Percentiles rank a stretch among this genome's conserved stretches.
Conservation (phyloP, 2,329 filamentous ascomycete species). For the Huntiella moniliformis region DNA sequence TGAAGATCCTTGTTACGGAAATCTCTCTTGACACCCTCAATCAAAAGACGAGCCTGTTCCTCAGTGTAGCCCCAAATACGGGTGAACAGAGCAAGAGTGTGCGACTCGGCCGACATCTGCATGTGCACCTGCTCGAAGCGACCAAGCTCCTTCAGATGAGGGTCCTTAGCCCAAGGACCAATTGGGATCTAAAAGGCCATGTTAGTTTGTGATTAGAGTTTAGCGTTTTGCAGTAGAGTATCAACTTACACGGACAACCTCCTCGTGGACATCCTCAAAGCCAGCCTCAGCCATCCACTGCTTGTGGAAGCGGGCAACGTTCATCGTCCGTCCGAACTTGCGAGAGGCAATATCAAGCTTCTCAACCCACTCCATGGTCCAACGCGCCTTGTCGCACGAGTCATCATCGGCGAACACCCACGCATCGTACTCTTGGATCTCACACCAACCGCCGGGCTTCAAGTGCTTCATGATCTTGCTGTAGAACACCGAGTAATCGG, state of each 20-base stretch:
- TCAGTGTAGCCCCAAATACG: slow-evolving; percentile 21
- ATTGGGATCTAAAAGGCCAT: slow-evolving; percentile 19
- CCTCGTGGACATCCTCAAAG: slow-evolving; percentile 20
- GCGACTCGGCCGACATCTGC: slow-evolving; percentile 25
- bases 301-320: slow-evolving; percentile 20
- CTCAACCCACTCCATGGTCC: slow-evolving; percentile 23
- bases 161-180: slow-evolving; percentile 22
- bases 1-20: slow-evolving; percentile 19
- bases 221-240: not conserved
- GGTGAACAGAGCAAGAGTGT: slow-evolving; percentile 23
- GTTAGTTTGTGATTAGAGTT: not conserved
- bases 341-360: slow-evolving; percentile 21
- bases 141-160: slow-evolving; percentile 20
- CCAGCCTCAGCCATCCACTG: slow-evolving; percentile 23
- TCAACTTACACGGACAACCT: slow-evolving; percentile 16
- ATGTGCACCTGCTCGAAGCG: slow-evolving; percentile 21
- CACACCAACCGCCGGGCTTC: slow-evolving; percentile 21
- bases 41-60: slow-evolving; percentile 24
- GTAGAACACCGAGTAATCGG: slow-evolving; percentile 19
- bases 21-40: slow-evolving; percentile 24
- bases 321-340: slow-evolving; percentile 22
- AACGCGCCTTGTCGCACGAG: slow-evolving; percentile 20
- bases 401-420: slow-evolving; percentile 23
- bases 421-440: slow-evolving; percentile 23
- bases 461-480: slow-evolving; percentile 16